Base-by-base conservation (phyloP, 495 filamentous ascomycete species). In the Ramalina peruviana region DNA sequence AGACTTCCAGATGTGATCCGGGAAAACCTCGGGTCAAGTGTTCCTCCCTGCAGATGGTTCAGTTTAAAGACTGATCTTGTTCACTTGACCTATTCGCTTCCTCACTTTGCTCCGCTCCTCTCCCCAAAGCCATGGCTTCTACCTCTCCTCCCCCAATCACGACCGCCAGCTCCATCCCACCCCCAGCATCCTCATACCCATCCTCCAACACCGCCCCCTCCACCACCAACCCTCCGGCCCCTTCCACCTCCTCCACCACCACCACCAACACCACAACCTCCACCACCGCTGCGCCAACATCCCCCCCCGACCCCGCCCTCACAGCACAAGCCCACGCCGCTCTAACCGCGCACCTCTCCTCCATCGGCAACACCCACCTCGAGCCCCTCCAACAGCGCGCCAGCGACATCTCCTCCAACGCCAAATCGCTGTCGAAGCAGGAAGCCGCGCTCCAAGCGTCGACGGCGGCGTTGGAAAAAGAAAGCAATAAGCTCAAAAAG, bases 291-390 rank as follows among this genome's bases (percentile, higher is more conserved):
- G 48, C 37, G 25, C 47, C 44, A 20, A 30, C 38, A 17, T 36
- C 44, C 23, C 41, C 48, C 7, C 58, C 58, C 37, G 27, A 54
- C 43, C 53, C 53, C 23, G 64, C 54, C 58, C 74, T 63, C 58
- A 76, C 67, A 50, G 61, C 70, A 46, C 80, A 90, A 74, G 86
- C 88, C 44, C 78, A 81, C 59, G 68, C 75, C 42, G 84, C 85
- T 13, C 79, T 94, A 61, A 75, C 81, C 17, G 85, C 85, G n/a
- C 82, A 85, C 6, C 81, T 92, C 42, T 70, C 72, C 59, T 81
- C 85, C 62, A 79, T 89, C 36, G 82, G 80, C 48, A 43, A 38
- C 25, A 64, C 73, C 48, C 76, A 74, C 54, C 82, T 88, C 67
- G 62, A 72, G 20, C 75, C 83, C 44, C 76, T 95, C 20, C 74